Evolutionary conservation across 1,139 yeast species (phyloP), one percentile per base, ranked within the genome.

Genomic region (Kodamaea anthophila): DNA sequence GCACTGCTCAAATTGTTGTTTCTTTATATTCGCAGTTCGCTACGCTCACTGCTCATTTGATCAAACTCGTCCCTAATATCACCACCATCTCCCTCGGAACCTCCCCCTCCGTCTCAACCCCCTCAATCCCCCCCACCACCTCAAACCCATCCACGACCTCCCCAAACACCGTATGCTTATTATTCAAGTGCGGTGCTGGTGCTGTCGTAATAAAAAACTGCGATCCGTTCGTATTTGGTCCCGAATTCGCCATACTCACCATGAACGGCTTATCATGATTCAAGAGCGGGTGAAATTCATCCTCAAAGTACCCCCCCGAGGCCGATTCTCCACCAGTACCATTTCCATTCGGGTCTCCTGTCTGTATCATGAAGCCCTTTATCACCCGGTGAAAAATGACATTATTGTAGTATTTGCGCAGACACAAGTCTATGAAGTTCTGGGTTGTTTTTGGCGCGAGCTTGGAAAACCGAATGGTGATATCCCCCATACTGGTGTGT

Each of bases 321-420:
- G 56, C 49, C 20, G 67, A 50, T 37, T 64, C 60, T 11, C 74
- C 70, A 10, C 77, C 71, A 4, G 73, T 60, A 5, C 74, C 76
- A 37, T 62, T 61, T 2, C 75, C 76, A 16, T 46, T 41, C 1
- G 73, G 73, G 39, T 70, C 77, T 2, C 77, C 77, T 3, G 71
- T 65, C 42, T 72, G 77, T 26, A 71, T 57, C 76, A 71, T 70
- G 34, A 71, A 70, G 24, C 55, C 54, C 33, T 60, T 58, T 31
- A 71, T 65, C 6, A 69, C 64, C 18, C 76, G 49, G 39, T 71
- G 76, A 42, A 71, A 71, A 1, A 58, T 55, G 8, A 62, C 44
- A 19, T 52, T 49, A 38, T 66, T 55, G 46, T 68, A 70, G 42
- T 63, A 66, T 10, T 60, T 60, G 4, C 47, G 51, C 21, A 44